Conservation (phyloP, 2,329 filamentous ascomycete genomes). For the Venturia carpophila region DNA sequence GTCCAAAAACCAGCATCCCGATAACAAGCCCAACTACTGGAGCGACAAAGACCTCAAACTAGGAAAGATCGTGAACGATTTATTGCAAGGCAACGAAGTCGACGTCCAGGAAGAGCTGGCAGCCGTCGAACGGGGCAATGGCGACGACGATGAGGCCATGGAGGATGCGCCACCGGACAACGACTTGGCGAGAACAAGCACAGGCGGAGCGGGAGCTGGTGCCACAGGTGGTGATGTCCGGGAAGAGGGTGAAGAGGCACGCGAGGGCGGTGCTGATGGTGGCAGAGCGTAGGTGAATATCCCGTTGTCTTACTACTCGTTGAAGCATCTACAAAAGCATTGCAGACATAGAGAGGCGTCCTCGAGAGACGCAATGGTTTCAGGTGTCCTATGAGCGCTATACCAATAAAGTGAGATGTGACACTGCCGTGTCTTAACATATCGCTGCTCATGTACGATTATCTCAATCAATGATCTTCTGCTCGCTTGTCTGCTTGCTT, state of each 20-base stretch:
- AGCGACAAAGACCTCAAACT: conserved; percentile 80
- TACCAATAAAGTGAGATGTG: not conserved
- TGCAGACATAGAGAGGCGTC: conserved; percentile 3
- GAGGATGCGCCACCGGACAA: conserved; percentile 49
- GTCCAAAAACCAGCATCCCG: conserved; percentile 70
- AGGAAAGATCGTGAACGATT: conserved; percentile 73
- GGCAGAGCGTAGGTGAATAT: conserved; percentile 95
- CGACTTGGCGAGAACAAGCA: conserved; percentile 33
- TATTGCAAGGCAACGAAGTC: conserved; percentile 84
- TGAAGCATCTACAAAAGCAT: conserved; percentile 2
- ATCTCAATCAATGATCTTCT: conserved; percentile 9
- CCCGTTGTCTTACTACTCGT: not conserved
- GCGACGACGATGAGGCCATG: conserved; percentile 40
- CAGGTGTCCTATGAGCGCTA: not conserved
- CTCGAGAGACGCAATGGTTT: not conserved
- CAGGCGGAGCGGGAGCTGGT: conserved; percentile 74
- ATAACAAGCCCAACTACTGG: conserved; percentile 66
- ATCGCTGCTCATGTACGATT: not conserved
- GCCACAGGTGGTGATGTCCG: conserved; percentile 87
- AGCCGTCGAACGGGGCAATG: conserved; percentile 45
- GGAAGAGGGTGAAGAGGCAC: conserved; percentile 77
- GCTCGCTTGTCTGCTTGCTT: not conserved
- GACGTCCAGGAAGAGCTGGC: conserved; percentile 65
- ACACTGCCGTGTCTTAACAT: not conserved
- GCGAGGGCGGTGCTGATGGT: conserved; percentile 92